A percentile compares a stretch with the other conserved stretches of the same genome.
Conservation (phyloP, 2,329 filamentous ascomycete genomes). For the Fusarium acutatum region DNA sequence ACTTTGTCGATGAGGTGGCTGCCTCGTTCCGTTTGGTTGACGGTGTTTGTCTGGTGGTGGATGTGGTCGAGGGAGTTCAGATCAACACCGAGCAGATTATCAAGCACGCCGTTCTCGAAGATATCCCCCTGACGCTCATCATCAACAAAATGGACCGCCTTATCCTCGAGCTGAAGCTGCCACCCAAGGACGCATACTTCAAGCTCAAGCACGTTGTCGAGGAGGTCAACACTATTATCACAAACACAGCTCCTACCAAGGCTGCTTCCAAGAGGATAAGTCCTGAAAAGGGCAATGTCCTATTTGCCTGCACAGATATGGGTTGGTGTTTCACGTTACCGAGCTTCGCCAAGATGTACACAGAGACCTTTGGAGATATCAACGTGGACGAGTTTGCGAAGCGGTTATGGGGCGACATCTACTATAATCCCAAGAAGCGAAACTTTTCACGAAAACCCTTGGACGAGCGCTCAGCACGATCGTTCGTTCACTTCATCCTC, state of each 20-base stretch:
- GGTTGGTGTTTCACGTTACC: constrained; percentile 96
- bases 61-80: constrained; percentile 99
- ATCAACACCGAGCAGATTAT: constrained; percentile 97
- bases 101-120: constrained; percentile 91
- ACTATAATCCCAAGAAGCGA: constrained; percentile 89
- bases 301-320: constrained; percentile 92
- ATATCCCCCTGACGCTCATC: constrained; percentile 86
- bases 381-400: constrained; percentile 84
- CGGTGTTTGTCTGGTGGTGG: constrained; percentile 91
- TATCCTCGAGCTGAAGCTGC: constrained; percentile 92
- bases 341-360: constrained; percentile 97
- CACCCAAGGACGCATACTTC: constrained; percentile 96
- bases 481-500: constrained; percentile 93
- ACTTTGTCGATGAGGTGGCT: constrained; percentile 97
- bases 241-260: constrained; percentile 82
- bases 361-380: constrained; percentile 84
- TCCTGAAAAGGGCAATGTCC: constrained; percentile 97
- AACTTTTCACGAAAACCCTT: constrained; percentile 89
- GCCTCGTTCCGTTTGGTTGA: constrained; percentile 87
- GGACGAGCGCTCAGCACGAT: constrained; percentile 81
- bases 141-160: constrained; percentile 98
- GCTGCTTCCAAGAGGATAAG: constrained; percentile 85
- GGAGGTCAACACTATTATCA: constrained; percentile 95
- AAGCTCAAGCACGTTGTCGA: constrained; percentile 99
- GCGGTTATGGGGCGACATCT: constrained; percentile 95